Evolutionary conservation across 2,329 filamentous ascomycete species (phyloP), one percentile per base, ranked within the genome.

Genomic region (Dryadomyces sulphureus): DNA sequence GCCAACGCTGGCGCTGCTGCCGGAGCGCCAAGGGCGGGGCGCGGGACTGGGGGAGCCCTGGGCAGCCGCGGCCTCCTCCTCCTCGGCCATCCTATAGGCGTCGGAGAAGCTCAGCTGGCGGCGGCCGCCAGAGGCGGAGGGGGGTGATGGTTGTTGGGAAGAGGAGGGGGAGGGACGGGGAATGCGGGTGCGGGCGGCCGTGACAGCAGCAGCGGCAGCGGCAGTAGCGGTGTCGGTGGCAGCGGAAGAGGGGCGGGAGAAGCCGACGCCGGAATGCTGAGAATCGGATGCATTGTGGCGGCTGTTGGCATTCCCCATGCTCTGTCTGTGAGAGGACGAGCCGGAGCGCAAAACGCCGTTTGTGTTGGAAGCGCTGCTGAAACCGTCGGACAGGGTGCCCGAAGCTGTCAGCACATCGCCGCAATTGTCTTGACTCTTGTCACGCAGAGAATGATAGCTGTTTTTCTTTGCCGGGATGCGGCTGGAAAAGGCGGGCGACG

Each of bases 11-110:
- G 25, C 65, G 17, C 41, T 45, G 25, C n/a, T 47, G 27, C 56
- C 58, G 17, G 57, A 54, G 12, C 65, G 64, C 63, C 67, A 68
- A 7, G 60, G 54, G 27, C 70, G 60, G 2, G 70, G 70, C 1
- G 70, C 70, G 0, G 70, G 70, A 46, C 70, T 74, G 1, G 70
- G 70, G 2, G 69, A 73, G 17, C 63, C 69, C 49, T 52, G 47
- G 2, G 46, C 48, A 7, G 46, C 49, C 8, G 45, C 50, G 7
- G 50, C 54, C 27, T 57, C 57, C 30, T 62, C 60, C 45, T 63
- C 60, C n/a, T 58, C 51, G 3, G 58, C 62, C 54, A 62, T 54
- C 35, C 52, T 54, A 53, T 64, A 68, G 7, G 69, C 68, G 38
- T 72, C 68, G 16, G 58, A 52, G 17, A 72, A 53, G 3, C 62